Evolutionary conservation across 2,329 filamentous ascomycete species (phyloP).

Genomic region (Cladorrhinum sp.): DNA sequence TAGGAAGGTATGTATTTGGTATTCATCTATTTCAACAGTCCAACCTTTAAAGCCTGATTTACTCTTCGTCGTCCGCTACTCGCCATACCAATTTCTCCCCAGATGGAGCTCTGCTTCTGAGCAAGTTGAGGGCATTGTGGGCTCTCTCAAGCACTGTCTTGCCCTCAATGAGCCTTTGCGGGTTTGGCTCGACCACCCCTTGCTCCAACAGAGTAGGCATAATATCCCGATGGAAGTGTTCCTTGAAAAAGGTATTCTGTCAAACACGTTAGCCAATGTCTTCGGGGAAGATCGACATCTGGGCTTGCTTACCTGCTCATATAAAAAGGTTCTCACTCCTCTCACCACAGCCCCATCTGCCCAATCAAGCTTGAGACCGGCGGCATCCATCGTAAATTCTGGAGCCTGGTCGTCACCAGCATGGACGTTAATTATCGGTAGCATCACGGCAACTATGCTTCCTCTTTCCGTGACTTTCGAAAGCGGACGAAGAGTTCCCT

Average conservation of each 20-base stretch:
- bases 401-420: constrained; percentile 46
- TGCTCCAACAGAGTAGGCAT: constrained; percentile 46
- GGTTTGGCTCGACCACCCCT: constrained; percentile 41
- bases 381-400: constrained; percentile 53
- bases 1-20: neutral
- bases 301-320: constrained; percentile 41
- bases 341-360: constrained; percentile 48
- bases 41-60: neutral
- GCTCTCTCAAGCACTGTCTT: constrained; percentile 40
- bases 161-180: constrained; percentile 42
- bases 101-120: constrained; percentile 26
- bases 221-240: constrained; percentile 53
- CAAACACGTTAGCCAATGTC: neutral
- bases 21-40: neutral
- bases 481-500: constrained; percentile 47
- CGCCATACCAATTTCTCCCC: constrained; percentile 32
- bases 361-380: constrained; percentile 44
- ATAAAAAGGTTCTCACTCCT: constrained; percentile 57
- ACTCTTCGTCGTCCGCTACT: constrained; percentile 25
- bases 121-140: constrained; percentile 27
- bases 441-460: constrained; percentile 53
- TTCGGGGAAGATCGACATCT: neutral
- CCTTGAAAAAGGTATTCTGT: constrained; percentile 54
- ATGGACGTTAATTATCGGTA: constrained; percentile 57
- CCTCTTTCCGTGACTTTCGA: constrained; percentile 48